phyloP scores from a whole-genome alignment of 495 filamentous ascomycete species.

The Penicillium lagena region DNA sequence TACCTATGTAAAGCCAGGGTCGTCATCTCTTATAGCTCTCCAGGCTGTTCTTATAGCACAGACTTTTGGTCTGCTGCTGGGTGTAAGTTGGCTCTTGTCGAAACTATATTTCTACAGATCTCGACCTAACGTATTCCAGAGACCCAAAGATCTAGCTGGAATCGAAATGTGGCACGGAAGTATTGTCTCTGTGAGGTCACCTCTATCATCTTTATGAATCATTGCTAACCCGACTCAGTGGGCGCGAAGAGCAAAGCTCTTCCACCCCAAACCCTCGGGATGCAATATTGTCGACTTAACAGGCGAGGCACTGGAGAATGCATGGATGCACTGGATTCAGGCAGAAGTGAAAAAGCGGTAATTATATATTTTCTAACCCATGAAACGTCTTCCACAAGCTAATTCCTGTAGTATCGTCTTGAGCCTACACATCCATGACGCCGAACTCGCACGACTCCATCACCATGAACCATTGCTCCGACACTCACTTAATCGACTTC shows the following conservation, averaged over 20 bases:
- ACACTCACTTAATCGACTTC: constrained; percentile 6
- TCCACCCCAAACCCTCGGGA: not conserved
- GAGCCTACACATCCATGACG: constrained; percentile 20
- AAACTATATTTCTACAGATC: no score
- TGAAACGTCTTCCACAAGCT: not conserved
- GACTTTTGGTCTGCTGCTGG: constrained; percentile 29
- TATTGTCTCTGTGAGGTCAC: constrained; percentile 16
- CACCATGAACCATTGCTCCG: constrained; percentile 24
- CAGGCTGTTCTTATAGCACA: constrained; percentile 31
- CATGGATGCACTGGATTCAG: constrained; percentile 9
- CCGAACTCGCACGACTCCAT: constrained; percentile 21
- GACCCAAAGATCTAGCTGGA: constrained; percentile 17
- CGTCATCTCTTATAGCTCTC: constrained; percentile 10
- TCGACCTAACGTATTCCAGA: not conserved
- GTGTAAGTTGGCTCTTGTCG: constrained; percentile 3
- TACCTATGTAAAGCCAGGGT: not conserved
- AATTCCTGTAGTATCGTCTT: constrained; percentile 6
- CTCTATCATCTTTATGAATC: not conserved
- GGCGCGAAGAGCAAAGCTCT: constrained; percentile 11
- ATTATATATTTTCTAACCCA: no score
- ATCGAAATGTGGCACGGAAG: constrained; percentile 30
- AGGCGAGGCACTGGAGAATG: constrained; percentile 10
- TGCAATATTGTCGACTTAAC: constrained; percentile 2
- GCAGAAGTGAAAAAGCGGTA: constrained; percentile 14
- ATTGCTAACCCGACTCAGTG: constrained; percentile 1